Evolutionary conservation across 495 filamentous ascomycete species (phyloP).

Genomic region (Physcia stellaris): DNA sequence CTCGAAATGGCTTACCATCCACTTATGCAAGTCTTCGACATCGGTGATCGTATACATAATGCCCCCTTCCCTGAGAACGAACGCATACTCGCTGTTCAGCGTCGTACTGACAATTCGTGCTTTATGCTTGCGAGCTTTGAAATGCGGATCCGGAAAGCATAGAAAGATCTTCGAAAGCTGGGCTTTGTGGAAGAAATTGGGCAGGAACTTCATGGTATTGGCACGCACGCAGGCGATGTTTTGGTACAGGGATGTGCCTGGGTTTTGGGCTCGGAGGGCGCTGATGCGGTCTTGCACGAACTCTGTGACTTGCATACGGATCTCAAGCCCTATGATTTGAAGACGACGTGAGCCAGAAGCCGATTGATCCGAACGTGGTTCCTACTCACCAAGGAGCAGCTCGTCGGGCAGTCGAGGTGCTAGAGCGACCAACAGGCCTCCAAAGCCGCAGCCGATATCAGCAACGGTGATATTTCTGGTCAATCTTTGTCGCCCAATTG

Average conservation of each 20-base stretch:
- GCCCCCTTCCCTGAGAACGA: slow-evolving; percentile 67
- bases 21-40: slow-evolving; percentile 82
- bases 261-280: slow-evolving; percentile 55
- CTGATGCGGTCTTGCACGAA: slow-evolving; percentile 77
- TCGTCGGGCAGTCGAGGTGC: slow-evolving; percentile 69
- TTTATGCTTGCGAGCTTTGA: slow-evolving; percentile 95
- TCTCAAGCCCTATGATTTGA: slow-evolving; percentile 68
- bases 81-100: slow-evolving; percentile 87
- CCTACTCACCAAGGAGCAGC: slow-evolving; percentile 57
- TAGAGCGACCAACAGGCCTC: slow-evolving; percentile 77
- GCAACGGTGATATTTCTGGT: slow-evolving; percentile 72
- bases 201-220: slow-evolving; percentile 97
- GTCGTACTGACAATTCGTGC: slow-evolving; percentile 82
- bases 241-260: slow-evolving; percentile 41
- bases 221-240: slow-evolving; percentile 78
- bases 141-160: slow-evolving; percentile 97
- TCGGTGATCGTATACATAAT: slow-evolving; percentile 93
- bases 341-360: neutral
- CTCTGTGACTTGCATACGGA: slow-evolving; percentile 74
- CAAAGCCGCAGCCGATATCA: slow-evolving; percentile 95
- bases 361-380: neutral
- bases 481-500: slow-evolving; percentile 26
- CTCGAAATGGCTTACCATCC: slow-evolving; percentile 81
- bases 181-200: slow-evolving; percentile 71
- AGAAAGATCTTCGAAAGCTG: slow-evolving; percentile 87